Base-by-base conservation (phyloP, 208 protist genomes). In the Wallacemonas sp. region DNA sequence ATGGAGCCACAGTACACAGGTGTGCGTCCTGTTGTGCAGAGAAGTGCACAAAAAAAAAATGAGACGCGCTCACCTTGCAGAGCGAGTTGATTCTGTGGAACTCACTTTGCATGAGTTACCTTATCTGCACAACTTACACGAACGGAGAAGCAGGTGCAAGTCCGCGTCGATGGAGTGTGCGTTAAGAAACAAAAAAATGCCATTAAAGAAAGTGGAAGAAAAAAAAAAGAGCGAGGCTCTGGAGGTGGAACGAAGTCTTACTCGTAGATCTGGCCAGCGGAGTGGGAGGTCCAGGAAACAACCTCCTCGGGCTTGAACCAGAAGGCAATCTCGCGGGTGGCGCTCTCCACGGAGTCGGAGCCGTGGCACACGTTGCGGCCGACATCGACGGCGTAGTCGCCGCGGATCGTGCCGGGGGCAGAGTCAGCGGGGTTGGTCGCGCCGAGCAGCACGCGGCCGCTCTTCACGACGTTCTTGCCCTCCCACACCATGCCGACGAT, bases 401-500 rank as follows among this genome's bases (percentile, higher is more conserved):
- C 98, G 62, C 98, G 93, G 79, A 99, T 98, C 67, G 98, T 98
- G 67, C 98, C 98, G 65, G 97, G 95, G 39, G 83, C 82, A 38
- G 89, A 92, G 72, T 95, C 87, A 42, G 82, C 77, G 61, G 97
- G 97, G 83, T 99, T 98, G 46, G 98, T 99, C 41, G 89, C 94
- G 67, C 98, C 98, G 44, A 99, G 87, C 41, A 99, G 87, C 49
- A 79, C 67, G 72, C 98, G 97, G 66, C 88, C 96, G 64, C 81
- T 86, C 68, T 93, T 93, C 69, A 99, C 94, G 59, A 95, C 97
- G 66, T 91, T 91, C 72, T 96, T 96, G 70, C 98, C 98, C 82
- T 99, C 97, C 93, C 93, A 99, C 55, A 98, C 96, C 96, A 99
- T 99, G 49, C 93, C 94, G 70, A 98, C 90, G 67, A 99, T 97